These are phyloP conservation scores for Wallacemonas rigidus DNA, from an alignment of 208 protist genomes.

Conservation along the genomic window DNA sequence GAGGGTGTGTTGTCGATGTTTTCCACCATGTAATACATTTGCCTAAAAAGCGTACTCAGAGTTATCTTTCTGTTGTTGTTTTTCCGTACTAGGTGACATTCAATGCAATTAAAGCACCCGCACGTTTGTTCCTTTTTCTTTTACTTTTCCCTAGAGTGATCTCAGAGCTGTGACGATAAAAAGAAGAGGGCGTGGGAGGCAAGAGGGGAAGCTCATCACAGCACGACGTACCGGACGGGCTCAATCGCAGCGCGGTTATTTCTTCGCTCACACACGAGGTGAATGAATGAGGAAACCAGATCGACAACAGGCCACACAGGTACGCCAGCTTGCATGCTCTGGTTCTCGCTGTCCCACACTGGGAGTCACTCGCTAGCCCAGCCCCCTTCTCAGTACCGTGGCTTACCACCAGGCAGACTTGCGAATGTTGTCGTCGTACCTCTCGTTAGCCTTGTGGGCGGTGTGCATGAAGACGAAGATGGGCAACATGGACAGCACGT, in stretches of 20 bases:
- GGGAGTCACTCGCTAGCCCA: too few relatives aligned
- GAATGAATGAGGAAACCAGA: too few relatives aligned
- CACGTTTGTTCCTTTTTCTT: not conserved
- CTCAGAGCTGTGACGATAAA: not conserved
- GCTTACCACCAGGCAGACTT: slow-evolving; percentile 88
- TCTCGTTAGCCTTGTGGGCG: slow-evolving; percentile 79
- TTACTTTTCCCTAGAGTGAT: slow-evolving; percentile 9
- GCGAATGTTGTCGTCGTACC: slow-evolving; percentile 87
- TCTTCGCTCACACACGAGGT: too few relatives aligned
- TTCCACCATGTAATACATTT: too few relatives aligned
- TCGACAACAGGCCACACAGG: too few relatives aligned
- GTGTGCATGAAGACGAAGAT: slow-evolving; percentile 82
- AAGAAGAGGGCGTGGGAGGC: not conserved
- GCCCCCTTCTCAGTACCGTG: not conserved
- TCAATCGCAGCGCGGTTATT: too few relatives aligned
- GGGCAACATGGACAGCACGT: slow-evolving; percentile 84
- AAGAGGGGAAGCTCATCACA: too few relatives aligned
- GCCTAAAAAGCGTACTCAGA: not conserved
- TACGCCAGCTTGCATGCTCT: too few relatives aligned
- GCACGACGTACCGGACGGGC: too few relatives aligned
- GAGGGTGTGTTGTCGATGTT: too few relatives aligned
- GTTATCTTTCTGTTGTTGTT: not conserved
- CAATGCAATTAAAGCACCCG: not conserved
- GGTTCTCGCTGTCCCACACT: too few relatives aligned
- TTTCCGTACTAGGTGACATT: not conserved